phyloP scores from a whole-genome alignment of 176 grass and related monocot species.

The Lolium rigidum region DNA sequence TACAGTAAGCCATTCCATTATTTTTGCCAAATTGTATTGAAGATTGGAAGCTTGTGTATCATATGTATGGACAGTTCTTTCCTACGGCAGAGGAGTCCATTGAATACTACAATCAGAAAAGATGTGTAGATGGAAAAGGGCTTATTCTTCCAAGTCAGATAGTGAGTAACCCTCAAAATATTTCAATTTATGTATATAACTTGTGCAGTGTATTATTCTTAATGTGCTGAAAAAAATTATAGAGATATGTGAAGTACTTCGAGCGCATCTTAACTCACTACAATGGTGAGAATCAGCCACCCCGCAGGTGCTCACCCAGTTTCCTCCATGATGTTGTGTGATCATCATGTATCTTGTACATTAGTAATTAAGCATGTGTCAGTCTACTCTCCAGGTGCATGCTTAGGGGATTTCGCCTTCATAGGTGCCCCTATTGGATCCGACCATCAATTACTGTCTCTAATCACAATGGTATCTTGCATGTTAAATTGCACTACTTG shows the following conservation, averaged over 20 bases:
- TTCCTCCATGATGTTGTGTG: constrained; percentile 34
- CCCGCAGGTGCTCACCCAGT: constrained; percentile 61
- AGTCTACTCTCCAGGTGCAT: constrained; percentile 77
- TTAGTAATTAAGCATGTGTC: constrained; percentile 40
- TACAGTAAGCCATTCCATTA: constrained; percentile 1
- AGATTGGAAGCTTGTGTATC: constrained; percentile 28
- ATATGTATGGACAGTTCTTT: constrained; percentile 74
- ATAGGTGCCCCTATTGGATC: constrained; percentile 98
- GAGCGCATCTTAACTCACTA: constrained; percentile 87
- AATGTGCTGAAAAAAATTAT: constrained; percentile 46
- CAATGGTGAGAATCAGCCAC: constrained; percentile 94
- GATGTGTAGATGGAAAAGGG: constrained; percentile 96
- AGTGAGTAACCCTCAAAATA: constrained; percentile 70
- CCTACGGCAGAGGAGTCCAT: constrained; percentile 98
- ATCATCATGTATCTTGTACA: constrained; percentile 27
- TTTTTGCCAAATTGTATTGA: constrained; percentile 20
- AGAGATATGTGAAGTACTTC: constrained; percentile 99
- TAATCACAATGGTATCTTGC: constrained; percentile 78
- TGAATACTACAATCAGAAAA: constrained; percentile 99
- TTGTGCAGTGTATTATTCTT: constrained; percentile 30
- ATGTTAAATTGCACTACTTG: constrained; percentile 29
- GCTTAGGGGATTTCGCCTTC: constrained; percentile 98
- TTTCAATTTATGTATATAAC: constrained; percentile 11
- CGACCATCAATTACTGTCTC: constrained; percentile 91
- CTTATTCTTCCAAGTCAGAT: constrained; percentile 99